phyloP scores from a whole-genome alignment of 164 flowering plant genomes.

The Taxillus chinensis region DNA sequence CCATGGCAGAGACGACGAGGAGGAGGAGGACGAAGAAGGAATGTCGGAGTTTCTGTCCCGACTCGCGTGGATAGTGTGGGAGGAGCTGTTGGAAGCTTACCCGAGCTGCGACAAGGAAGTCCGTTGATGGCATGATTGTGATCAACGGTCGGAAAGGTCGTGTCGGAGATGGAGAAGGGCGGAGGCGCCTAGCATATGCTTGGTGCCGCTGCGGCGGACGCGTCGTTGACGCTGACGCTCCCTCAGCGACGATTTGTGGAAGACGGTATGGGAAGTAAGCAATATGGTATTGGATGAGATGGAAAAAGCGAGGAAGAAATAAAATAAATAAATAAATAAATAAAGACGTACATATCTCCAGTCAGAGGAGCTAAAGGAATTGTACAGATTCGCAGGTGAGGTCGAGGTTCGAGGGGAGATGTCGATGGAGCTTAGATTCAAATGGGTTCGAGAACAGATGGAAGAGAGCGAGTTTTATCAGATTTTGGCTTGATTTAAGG shows the following conservation, averaged over 20 bases:
- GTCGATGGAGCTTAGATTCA: slow-evolving; percentile 80
- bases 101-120: slow-evolving; percentile 49
- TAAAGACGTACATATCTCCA: slow-evolving; percentile 73
- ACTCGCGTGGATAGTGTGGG: slow-evolving; percentile 69
- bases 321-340: no score
- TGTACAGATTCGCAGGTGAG: slow-evolving; percentile 83
- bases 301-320: slow-evolving; percentile 70
- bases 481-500: slow-evolving; percentile 29
- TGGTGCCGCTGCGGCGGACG: slow-evolving; percentile 10
- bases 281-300: slow-evolving; percentile 61
- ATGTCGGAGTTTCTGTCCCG: slow-evolving; percentile 79
- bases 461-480: slow-evolving; percentile 68
- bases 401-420: slow-evolving; percentile 82
- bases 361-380: slow-evolving; percentile 56
- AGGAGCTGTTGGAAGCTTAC: slow-evolving; percentile 46
- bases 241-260: slow-evolving; percentile 89
- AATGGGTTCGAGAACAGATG: slow-evolving; percentile 87
- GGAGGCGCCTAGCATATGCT: slow-evolving; percentile 35
- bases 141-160: slow-evolving; percentile 63
- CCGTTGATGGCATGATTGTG: slow-evolving; percentile 68
- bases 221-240: slow-evolving; percentile 43
- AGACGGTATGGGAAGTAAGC: slow-evolving; percentile 72
- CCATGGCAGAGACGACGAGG: slow-evolving; percentile 19
- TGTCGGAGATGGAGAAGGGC: slow-evolving; percentile 61
- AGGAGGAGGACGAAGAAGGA: slow-evolving; percentile 28